Evolutionary conservation across 352 stramenopile genomes (phyloP).

Genomic region (Aphanomyces invadans): DNA sequence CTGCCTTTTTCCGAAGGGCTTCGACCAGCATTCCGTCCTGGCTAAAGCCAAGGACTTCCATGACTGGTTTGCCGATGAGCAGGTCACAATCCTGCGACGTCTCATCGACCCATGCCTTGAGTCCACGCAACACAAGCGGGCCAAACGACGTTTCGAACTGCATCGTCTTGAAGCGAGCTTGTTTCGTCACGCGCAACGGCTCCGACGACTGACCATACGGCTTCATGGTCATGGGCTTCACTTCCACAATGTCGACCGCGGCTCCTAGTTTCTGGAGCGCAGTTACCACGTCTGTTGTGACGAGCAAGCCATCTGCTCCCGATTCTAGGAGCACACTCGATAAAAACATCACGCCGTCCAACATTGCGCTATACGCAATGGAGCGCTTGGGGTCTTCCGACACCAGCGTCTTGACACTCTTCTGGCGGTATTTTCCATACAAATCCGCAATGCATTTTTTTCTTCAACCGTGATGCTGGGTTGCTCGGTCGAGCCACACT

Average conservation of each 20-base stretch:
- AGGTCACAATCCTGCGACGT: background rate
- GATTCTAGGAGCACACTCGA: background rate
- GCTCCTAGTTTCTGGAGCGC: background rate
- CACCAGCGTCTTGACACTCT: background rate
- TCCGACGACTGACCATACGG: background rate
- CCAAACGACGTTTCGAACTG: constrained; percentile 14
- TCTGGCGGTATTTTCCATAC: background rate
- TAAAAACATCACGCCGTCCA: background rate
- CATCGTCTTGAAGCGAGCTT: background rate
- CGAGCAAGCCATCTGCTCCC: background rate
- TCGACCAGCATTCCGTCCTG: constrained; percentile 3
- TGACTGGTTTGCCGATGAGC: constrained; percentile 4
- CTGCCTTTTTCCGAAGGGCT: background rate
- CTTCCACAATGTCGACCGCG: background rate
- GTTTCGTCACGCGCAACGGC: background rate
- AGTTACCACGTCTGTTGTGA: background rate
- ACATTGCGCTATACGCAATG: background rate
- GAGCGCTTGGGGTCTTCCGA: background rate
- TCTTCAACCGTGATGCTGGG: background rate
- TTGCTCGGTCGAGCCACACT: background rate
- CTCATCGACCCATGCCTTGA: constrained; percentile 10
- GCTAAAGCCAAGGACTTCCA: constrained; percentile 10
- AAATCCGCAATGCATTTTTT: background rate
- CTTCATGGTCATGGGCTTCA: background rate
- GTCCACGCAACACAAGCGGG: constrained; percentile 8